phyloP scores from a whole-genome alignment of 202 grass and related monocot genomes.

The Schoenoplectus triqueter region DNA sequence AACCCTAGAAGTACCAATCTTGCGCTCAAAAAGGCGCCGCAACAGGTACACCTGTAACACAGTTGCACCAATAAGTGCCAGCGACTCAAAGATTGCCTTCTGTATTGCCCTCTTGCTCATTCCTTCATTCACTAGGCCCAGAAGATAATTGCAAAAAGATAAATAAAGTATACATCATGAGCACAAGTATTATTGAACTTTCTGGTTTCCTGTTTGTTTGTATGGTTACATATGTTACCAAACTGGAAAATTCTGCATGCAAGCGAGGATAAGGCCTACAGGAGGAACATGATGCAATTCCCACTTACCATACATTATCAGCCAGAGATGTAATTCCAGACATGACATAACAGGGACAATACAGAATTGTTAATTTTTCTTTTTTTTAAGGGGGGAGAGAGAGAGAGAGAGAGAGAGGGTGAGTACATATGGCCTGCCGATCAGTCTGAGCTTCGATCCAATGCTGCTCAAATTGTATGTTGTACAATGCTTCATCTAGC shows the following conservation, averaged over 20 bases:
- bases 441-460: conserved; percentile 92
- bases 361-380: background rate
- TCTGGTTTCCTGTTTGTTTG: conserved; percentile 5
- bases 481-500: conserved; percentile 82
- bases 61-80: conserved; percentile 71
- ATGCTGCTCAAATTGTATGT: conserved; percentile 91
- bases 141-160: conserved; percentile 20
- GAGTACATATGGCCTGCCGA: conserved; percentile 76
- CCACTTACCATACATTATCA: background rate
- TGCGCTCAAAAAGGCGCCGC: conserved; percentile 76
- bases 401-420: background rate
- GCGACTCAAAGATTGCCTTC: conserved; percentile 83
- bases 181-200: background rate
- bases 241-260: background rate
- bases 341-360: conserved; percentile 18
- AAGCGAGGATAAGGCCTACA: background rate
- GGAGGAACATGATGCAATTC: background rate
- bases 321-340: background rate
- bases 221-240: background rate
- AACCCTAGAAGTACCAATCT: conserved; percentile 70
- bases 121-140: conserved; percentile 72
- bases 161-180: background rate
- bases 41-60: conserved; percentile 75
- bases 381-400: background rate
- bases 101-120: conserved; percentile 84